Percentiles rank a stretch among this genome's conserved stretches.
Evolutionary conservation across 2,329 filamentous ascomycete genomes (phyloP).

Genomic region (Aspergillus unguis): DNA sequence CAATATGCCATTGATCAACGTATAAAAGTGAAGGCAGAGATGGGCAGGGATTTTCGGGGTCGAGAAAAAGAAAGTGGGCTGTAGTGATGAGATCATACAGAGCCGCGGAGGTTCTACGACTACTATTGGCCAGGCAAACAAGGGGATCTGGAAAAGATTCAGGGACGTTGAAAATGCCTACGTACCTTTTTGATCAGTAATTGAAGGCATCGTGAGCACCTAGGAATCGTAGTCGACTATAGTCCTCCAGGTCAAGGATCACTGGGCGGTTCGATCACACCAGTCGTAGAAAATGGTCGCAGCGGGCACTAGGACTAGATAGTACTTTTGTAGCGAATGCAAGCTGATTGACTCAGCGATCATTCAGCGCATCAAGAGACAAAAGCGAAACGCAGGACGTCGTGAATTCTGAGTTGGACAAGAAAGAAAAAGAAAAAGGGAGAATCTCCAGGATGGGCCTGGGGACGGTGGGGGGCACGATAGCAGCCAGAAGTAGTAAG

Average conservation of each 20-base stretch:
- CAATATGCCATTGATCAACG: not conserved
- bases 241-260: not conserved
- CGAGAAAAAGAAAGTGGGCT: constrained; percentile 5
- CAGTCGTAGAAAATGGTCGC: not conserved
- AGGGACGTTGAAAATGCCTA: constrained; percentile 11
- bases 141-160: constrained; percentile 10
- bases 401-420: not conserved
- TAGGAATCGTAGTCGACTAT: not conserved
- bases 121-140: constrained; percentile 13
- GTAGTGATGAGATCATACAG: constrained; percentile 20
- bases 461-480: constrained; percentile 1
- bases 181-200: constrained; percentile 34
- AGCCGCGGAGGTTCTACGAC: constrained; percentile 18
- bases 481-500: constrained; percentile 1
- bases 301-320: not conserved
- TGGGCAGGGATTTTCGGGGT: constrained; percentile 1
- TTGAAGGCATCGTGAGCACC: constrained; percentile 26
- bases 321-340: not conserved
- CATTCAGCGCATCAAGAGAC: not conserved
- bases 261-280: constrained; percentile 3
- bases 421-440: constrained; percentile 5
- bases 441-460: not conserved
- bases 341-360: not conserved
- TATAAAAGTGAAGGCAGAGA: not conserved
- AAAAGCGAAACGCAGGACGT: not conserved